Evolutionary conservation across 2,329 filamentous ascomycete species (phyloP).

Genomic region (Colletotrichum sp.): DNA sequence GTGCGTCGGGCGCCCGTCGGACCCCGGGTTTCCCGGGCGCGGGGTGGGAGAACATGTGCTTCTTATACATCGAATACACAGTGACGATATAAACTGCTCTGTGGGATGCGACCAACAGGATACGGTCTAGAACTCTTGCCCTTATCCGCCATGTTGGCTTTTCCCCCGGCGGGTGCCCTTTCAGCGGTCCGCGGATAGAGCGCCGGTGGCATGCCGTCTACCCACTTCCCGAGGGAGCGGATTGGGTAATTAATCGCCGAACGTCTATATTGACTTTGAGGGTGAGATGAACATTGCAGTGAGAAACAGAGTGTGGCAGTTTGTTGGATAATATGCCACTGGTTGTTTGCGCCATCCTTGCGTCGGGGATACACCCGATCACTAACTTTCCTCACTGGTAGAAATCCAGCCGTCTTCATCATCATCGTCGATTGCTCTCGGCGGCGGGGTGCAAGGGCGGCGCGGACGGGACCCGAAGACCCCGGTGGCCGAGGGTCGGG

Average conservation of each 20-base stretch:
- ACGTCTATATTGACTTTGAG: background rate
- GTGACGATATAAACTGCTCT: background rate
- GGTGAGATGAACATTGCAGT: background rate
- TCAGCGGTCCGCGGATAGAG: background rate
- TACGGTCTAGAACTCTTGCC: background rate
- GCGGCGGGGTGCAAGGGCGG: background rate
- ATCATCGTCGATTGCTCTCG: background rate
- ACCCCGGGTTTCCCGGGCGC: background rate
- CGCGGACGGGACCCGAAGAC: background rate
- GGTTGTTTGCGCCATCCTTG: accelerated
- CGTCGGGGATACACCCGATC: background rate
- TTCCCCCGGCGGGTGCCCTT: background rate
- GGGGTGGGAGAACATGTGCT: background rate
- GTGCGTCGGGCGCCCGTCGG: background rate
- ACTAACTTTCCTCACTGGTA: background rate
- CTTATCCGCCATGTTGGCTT: background rate
- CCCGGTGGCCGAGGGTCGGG: background rate
- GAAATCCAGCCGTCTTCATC: background rate
- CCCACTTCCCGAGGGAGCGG: background rate
- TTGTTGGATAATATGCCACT: background rate
- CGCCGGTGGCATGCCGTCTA: background rate
- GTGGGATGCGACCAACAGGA: background rate
- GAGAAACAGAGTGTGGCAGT: background rate
- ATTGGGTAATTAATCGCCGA: background rate
- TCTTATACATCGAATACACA: background rate